Conservation (phyloP, 441 rosid species). For the Eugenia klotzschiana region DNA sequence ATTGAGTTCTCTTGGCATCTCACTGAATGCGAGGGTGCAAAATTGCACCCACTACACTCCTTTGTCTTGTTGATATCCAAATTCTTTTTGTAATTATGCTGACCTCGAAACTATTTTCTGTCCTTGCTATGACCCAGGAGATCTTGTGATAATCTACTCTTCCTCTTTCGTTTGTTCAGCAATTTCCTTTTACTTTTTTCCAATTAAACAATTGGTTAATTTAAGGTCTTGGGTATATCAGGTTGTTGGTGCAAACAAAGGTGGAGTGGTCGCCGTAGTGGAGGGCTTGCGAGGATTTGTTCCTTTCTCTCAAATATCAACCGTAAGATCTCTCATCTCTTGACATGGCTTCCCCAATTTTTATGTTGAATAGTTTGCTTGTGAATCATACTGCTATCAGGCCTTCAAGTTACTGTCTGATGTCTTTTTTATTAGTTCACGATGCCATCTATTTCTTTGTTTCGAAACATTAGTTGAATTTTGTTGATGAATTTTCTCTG, state of each 20-base stretch:
- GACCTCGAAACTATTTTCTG: not conserved
- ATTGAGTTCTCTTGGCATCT: not conserved
- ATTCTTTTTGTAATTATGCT: not conserved
- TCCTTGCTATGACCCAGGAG: not conserved
- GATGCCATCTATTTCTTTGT: not conserved
- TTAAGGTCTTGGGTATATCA: constrained; percentile 11
- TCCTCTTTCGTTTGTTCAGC: not conserved
- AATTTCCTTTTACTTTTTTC: not conserved
- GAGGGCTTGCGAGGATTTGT: constrained; percentile 88
- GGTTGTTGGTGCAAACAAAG: constrained; percentile 85
- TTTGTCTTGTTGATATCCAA: not conserved
- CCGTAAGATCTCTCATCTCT: constrained; percentile 30
- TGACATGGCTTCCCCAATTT: not conserved
- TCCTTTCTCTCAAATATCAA: constrained; percentile 87
- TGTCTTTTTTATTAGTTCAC: not conserved
- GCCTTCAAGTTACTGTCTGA: not conserved
- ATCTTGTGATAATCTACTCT: not conserved
- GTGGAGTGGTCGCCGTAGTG: constrained; percentile 78
- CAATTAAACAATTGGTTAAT: not conserved
- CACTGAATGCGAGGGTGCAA: not conserved
- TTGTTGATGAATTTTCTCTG: not conserved
- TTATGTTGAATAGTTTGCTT: not conserved
- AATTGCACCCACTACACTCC: not conserved
- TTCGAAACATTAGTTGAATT: not conserved
- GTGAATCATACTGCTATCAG: not conserved